These are phyloP conservation scores for Aspergillus sp. DNA, from an alignment of 2,329 filamentous ascomycete species.

Conservation along the genomic window DNA sequence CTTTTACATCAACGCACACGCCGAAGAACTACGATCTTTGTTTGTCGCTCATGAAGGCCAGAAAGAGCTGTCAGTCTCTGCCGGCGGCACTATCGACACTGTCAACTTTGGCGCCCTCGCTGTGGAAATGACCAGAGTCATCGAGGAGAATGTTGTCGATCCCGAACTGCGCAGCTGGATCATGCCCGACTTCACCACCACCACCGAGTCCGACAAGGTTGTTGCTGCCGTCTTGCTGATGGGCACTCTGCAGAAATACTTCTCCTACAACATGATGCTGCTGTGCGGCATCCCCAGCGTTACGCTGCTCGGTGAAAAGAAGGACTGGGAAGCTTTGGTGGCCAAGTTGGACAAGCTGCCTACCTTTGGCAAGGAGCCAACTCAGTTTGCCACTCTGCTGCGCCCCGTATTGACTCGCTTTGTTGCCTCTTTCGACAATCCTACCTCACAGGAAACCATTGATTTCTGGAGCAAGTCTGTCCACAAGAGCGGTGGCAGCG, in stretches of 20 bases:
- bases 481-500: constrained; percentile 26
- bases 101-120: constrained; percentile 22
- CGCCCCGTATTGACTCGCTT: constrained; percentile 43
- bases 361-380: constrained; percentile 42
- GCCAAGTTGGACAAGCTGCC: constrained; percentile 39
- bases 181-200: constrained; percentile 51
- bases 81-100: constrained; percentile 10
- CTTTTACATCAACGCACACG: constrained; percentile 43
- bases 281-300: constrained; percentile 49
- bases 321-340: constrained; percentile 43
- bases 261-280: constrained; percentile 27
- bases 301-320: constrained; percentile 44
- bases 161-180: constrained; percentile 43
- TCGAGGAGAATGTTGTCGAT: constrained; percentile 40
- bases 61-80: constrained; percentile 33
- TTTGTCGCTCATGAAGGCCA: constrained; percentile 43
- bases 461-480: constrained; percentile 5
- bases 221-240: constrained; percentile 47
- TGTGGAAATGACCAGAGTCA: constrained; percentile 30
- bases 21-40: constrained; percentile 36
- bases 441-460: background rate
- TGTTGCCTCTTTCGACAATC: constrained; percentile 19
- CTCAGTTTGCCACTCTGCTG: constrained; percentile 34
- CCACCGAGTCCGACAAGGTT: constrained; percentile 38
- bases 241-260: constrained; percentile 49